phyloP scores from a whole-genome alignment of 306 rosid species.

The Cucumis sativus region DNA sequence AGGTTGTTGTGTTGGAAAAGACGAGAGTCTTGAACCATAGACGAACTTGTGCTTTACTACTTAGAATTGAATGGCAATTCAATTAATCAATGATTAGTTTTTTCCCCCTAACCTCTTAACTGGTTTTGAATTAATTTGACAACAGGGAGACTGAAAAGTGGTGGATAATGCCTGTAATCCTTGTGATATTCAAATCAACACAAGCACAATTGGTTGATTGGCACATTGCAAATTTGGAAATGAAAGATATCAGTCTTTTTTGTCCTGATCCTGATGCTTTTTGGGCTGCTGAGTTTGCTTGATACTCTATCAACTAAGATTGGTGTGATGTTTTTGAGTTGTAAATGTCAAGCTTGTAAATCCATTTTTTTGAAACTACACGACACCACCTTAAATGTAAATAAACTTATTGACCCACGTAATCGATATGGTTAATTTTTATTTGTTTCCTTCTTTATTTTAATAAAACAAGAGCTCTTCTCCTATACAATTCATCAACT shows the following conservation, averaged over 20 bases:
- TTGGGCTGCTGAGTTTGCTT: slow-evolving; percentile 80
- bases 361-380: neutral
- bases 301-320: neutral
- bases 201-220: slow-evolving; percentile 81
- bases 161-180: slow-evolving; percentile 87
- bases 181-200: slow-evolving; percentile 54
- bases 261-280: slow-evolving; percentile 85
- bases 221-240: slow-evolving; percentile 89
- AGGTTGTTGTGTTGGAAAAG: no score
- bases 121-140: slow-evolving; percentile 15
- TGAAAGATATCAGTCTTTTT: slow-evolving; percentile 67
- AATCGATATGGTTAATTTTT: neutral
- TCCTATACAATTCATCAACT: no score
- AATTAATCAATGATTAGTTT: neutral
- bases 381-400: neutral
- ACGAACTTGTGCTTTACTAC: neutral
- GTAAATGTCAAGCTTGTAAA: slow-evolving; percentile 10
- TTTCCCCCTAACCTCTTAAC: neutral
- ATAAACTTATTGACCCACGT: neutral
- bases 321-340: neutral
- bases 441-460: no score
- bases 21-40: no score
- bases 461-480: no score
- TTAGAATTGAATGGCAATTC: neutral
- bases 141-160: slow-evolving; percentile 84